phyloP scores from a whole-genome alignment of 2,329 filamentous ascomycete species.

The Sporothrix mexicana region DNA sequence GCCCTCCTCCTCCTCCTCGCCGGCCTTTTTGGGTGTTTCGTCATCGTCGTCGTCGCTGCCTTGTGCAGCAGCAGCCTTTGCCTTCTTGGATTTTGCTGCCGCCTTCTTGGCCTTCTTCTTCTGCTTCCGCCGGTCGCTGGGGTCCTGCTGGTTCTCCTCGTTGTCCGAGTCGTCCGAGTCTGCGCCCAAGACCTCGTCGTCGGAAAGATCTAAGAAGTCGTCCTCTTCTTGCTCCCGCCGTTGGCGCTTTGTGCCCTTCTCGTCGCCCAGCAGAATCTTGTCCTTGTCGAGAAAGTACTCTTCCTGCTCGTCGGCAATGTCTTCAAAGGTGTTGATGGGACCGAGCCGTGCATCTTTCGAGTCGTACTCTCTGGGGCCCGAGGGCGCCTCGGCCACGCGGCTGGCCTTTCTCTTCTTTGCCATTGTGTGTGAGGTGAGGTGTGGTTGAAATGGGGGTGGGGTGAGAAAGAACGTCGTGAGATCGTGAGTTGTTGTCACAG shows the following conservation, averaged over 20 bases:
- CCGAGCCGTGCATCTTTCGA: slow-evolving; percentile 66
- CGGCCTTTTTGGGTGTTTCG: slow-evolving; percentile 64
- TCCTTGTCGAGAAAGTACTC: slow-evolving; percentile 89
- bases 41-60: slow-evolving; percentile 49
- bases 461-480: background rate
- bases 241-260: slow-evolving; percentile 76
- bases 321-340: slow-evolving; percentile 68
- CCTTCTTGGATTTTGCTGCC: slow-evolving; percentile 30
- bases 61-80: slow-evolving; percentile 50
- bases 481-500: too few relatives aligned
- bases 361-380: slow-evolving; percentile 62
- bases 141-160: slow-evolving; percentile 35
- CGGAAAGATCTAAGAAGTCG: slow-evolving; percentile 62
- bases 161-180: slow-evolving; percentile 42
- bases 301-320: slow-evolving; percentile 92
- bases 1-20: slow-evolving; percentile 60
- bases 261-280: slow-evolving; percentile 83
- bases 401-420: slow-evolving; percentile 74
- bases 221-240: slow-evolving; percentile 68
- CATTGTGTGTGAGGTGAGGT: slow-evolving; percentile 51
- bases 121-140: slow-evolving; percentile 30
- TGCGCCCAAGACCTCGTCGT: slow-evolving; percentile 60
- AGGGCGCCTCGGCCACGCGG: slow-evolving; percentile 52
- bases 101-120: slow-evolving; percentile 45
- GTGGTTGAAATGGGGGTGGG: background rate